Evolutionary conservation across 768 basidiomycete genomes (phyloP), one percentile per base, ranked within the genome.

Genomic region (Calvatia gigantea): DNA sequence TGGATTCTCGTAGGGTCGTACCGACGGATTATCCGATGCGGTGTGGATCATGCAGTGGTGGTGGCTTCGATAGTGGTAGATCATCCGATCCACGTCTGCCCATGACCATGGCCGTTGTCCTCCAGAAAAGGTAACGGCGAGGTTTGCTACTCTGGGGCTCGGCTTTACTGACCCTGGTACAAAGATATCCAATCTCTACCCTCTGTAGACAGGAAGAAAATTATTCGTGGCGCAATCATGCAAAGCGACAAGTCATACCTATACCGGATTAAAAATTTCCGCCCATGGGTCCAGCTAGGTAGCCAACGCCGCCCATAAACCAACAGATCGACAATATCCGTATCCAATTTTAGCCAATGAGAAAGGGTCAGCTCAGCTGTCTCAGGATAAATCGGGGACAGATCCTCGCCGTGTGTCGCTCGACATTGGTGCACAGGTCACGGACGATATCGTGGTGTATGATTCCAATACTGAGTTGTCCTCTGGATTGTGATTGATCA

Each of bases 131-230:
- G 69, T 69, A 47, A 45, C 54, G 21, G n/a, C n/a, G n/a, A n/a
- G 7, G 28, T 38, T 31, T 28, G 25, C 15, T 19, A 23, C 27
- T 32, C 12, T 15, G 1, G n/a, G 19, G 15, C 15, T 14, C 14
- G 6, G 7, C 4, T n/a, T 43, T 29, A 4, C 21, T 29, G 23
- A 42, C 12, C 48, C 48, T 17, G 29, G 17, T 7, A 3, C 51
- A 69, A 68, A 70, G 58, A 71, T 71, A 67, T 70, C 70, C 1
- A 71, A 71, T 47, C 54, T 70, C 3, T 71, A 71, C 38, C 60
- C 4, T 68, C 69, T 12, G 70, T 69, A n/a, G 70, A 59, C 55
- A 48, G 57, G 31, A 45, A 58, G 6, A 52, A 68, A 15, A 43
- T 70, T 3, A 67, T 71, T 35, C 69, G 71, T 14, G 73, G 64